A percentile compares a stretch with the other conserved stretches of the same genome.
Conservation (phyloP, 1,139 yeast genomes). For the Suhomyces yuchorum region DNA sequence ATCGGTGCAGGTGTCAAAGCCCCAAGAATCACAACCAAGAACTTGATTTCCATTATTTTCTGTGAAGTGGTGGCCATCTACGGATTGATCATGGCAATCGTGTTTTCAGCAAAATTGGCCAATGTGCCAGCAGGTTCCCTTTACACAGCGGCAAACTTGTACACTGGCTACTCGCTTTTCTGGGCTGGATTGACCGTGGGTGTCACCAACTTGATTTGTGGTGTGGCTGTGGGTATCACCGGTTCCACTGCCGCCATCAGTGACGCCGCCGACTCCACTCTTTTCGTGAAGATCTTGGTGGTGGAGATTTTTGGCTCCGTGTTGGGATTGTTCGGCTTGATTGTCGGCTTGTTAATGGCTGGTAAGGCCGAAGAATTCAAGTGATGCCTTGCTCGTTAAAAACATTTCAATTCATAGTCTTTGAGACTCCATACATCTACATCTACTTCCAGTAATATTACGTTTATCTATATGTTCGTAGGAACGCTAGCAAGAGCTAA, state of each 20-base stretch:
- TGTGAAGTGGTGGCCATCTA: conserved; percentile 99
- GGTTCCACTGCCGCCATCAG: conserved; percentile 98
- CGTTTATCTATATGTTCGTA: not conserved
- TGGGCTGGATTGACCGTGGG: conserved; percentile 99
- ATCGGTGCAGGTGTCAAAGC: conserved; percentile 98
- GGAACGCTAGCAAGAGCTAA: too few species aligned
- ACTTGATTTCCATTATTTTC: conserved; percentile 92
- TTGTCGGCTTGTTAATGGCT: conserved; percentile 96
- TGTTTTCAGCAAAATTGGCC: conserved; percentile 87
- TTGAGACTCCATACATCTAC: not conserved
- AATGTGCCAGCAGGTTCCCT: conserved; percentile 62
- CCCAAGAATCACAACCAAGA: conserved; percentile 96
- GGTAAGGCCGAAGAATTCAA: conserved; percentile 86
- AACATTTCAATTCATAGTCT: conserved; percentile 2
- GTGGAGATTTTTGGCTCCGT: conserved; percentile 97
- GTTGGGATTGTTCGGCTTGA: conserved; percentile 89
- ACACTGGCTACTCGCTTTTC: conserved; percentile 90
- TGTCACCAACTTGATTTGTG: conserved; percentile 88
- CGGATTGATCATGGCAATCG: conserved; percentile 97
- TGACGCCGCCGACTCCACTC: conserved; percentile 95
- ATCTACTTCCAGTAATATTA: conserved; percentile 2
- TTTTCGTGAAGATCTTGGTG: conserved; percentile 93
- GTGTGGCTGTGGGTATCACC: conserved; percentile 95
- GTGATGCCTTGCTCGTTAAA: conserved; percentile 16
- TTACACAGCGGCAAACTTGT: conserved; percentile 80